Conservation (phyloP, 371 early-diverging fungal species). For the Syncephalastrum racemosum region DNA sequence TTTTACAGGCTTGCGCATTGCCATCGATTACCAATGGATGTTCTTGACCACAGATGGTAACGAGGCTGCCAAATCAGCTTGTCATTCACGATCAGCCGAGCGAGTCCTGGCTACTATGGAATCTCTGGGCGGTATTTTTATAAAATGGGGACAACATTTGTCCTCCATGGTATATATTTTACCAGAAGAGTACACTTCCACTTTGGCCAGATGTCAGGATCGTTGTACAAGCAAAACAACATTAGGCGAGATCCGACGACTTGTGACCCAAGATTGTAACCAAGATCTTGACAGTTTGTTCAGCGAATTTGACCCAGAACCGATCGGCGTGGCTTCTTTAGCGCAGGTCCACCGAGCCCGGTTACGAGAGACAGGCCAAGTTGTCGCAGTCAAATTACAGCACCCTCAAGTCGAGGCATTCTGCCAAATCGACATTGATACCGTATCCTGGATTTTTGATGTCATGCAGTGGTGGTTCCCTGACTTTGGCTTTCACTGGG, state of each 20-base stretch:
- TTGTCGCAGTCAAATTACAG: slow-evolving; percentile 92
- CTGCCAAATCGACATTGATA: slow-evolving; percentile 78
- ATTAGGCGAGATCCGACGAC: slow-evolving; percentile 59
- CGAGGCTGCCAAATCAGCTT: slow-evolving; percentile 28
- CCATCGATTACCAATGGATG: slow-evolving; percentile 11
- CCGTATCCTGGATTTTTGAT: slow-evolving; percentile 63
- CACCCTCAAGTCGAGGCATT: slow-evolving; percentile 79
- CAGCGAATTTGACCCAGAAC: slow-evolving; percentile 62
- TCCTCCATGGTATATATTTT: slow-evolving; percentile 84
- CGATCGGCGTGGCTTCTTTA: slow-evolving; percentile 79
- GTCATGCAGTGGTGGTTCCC: slow-evolving; percentile 74
- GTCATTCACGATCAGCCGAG: slow-evolving; percentile 58
- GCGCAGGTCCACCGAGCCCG: slow-evolving; percentile 84
- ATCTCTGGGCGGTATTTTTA: slow-evolving; percentile 84
- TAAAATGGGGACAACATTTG: slow-evolving; percentile 92
- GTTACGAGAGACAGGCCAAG: slow-evolving; percentile 45
- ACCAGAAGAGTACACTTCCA: slow-evolving; percentile 87
- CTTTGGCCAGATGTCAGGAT: slow-evolving; percentile 85
- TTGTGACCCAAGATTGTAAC: slow-evolving; percentile 68
- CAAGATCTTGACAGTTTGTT: slow-evolving; percentile 55
- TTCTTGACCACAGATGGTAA: not conserved
- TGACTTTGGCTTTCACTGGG: slow-evolving; percentile 89
- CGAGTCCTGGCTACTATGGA: slow-evolving; percentile 56
- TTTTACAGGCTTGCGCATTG: not conserved
- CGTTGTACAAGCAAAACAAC: slow-evolving; percentile 65